These are phyloP conservation scores for Zygoascus biomembranicola DNA, from an alignment of 805 yeast genomes.

Conservation along the genomic window DNA sequence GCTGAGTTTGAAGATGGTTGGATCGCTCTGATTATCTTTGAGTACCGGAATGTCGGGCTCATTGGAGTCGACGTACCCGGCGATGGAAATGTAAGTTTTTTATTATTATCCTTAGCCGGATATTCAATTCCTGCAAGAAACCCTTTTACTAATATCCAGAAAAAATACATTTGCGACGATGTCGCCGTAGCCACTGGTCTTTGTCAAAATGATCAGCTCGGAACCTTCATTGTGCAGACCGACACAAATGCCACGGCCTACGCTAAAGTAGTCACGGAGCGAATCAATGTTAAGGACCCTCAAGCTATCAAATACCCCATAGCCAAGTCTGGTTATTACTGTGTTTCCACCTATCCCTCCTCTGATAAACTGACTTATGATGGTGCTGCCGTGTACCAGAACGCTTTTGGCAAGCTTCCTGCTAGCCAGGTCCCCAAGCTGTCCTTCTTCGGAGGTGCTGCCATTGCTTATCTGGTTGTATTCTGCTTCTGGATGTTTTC, in stretches of 20 bases:
- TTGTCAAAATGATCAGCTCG: conserved; percentile 49
- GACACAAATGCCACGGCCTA: conserved; percentile 36
- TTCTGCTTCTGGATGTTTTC: conserved; percentile 79
- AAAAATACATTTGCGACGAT: conserved; percentile 69
- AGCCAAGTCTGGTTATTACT: conserved; percentile 79
- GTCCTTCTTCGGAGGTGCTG: conserved; percentile 78
- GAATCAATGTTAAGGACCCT: conserved; percentile 49
- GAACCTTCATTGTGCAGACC: conserved; percentile 52
- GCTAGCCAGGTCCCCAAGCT: conserved; percentile 89
- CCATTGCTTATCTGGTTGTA: conserved; percentile 74
- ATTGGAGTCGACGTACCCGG: conserved; percentile 49
- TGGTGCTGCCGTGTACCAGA: conserved; percentile 75
- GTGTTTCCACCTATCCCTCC: conserved; percentile 60
- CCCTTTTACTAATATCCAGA: conserved; percentile 10
- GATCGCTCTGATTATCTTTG: conserved; percentile 69
- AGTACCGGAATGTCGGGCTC: conserved; percentile 64
- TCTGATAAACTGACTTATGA: conserved; percentile 37
- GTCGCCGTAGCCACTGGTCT: conserved; percentile 45
- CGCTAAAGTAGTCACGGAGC: conserved; percentile 49
- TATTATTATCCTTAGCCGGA: background rate
- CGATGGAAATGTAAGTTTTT: conserved; percentile 24
- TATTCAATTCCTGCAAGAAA: background rate
- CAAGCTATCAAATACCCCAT: conserved; percentile 58
- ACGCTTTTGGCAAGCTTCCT: conserved; percentile 82
- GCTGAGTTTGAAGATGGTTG: conserved; percentile 30